These are phyloP conservation scores for Ceratocystis colombiana DNA, from an alignment of 2,329 filamentous ascomycete genomes.

Conservation along the genomic window DNA sequence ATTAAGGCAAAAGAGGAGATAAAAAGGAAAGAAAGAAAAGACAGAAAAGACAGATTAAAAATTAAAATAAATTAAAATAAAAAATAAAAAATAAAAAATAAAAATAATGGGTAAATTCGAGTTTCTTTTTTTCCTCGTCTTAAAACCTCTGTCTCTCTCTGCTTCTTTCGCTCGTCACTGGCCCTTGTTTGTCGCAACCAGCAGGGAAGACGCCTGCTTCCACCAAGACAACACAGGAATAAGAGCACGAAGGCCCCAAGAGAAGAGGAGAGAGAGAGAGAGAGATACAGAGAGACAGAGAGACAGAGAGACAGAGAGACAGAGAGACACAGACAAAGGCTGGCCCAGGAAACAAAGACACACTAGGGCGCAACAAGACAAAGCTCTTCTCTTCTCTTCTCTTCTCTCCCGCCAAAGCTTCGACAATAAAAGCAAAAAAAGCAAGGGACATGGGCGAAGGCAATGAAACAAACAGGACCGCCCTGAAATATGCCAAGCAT, in stretches of 20 bases:
- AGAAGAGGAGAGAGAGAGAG: not conserved
- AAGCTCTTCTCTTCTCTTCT: no score
- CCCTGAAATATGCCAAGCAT: no score
- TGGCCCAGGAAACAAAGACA: not conserved
- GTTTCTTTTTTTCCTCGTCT: not conserved
- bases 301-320: not conserved
- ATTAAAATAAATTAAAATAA: no score
- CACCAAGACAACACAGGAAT: not conserved
- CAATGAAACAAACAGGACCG: not conserved
- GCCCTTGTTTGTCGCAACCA: not conserved
- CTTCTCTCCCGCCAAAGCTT: not conserved
- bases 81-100: not conserved
- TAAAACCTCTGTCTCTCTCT: not conserved
- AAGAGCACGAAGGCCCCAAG: not conserved
- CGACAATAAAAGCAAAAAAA: not conserved
- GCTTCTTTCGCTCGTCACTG: not conserved
- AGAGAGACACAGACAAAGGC: not conserved
- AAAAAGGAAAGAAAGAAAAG: no score
- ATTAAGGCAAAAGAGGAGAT: no score
- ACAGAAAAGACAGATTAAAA: no score
- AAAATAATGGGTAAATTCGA: not conserved
- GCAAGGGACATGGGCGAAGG: not conserved
- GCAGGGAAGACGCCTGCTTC: not conserved
- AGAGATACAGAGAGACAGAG: not conserved
- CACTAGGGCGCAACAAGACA: not conserved